phyloP scores from a whole-genome alignment of 805 yeast species.

The Metschnikowia dekortorum region DNA sequence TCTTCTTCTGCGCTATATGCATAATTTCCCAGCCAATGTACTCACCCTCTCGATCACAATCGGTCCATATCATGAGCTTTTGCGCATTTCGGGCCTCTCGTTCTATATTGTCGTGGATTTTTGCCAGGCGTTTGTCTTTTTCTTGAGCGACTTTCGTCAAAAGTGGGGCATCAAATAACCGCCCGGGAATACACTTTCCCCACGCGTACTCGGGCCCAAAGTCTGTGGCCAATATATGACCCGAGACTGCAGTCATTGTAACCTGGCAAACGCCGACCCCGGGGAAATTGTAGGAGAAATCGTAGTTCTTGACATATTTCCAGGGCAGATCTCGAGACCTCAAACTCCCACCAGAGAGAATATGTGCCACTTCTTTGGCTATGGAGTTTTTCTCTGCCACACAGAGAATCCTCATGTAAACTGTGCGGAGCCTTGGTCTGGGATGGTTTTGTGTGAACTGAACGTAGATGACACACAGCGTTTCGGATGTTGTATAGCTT shows the following conservation, averaged over 20 bases:
- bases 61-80: constrained; percentile 91
- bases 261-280: constrained; percentile 63
- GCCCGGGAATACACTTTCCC: constrained; percentile 62
- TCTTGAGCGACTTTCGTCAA: constrained; percentile 34
- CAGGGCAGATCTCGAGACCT: constrained; percentile 45
- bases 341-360: constrained; percentile 69
- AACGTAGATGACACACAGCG: background rate
- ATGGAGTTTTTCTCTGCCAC: constrained; percentile 98
- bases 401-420: constrained; percentile 69
- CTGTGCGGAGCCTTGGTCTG: background rate
- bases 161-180: constrained; percentile 69
- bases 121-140: constrained; percentile 24
- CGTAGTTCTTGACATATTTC: constrained; percentile 75
- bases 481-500: background rate
- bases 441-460: background rate
- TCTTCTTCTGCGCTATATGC: constrained; percentile 57
- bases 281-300: constrained; percentile 65
- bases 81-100: constrained; percentile 58
- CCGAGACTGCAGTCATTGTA: constrained; percentile 89
- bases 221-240: constrained; percentile 69
- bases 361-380: constrained; percentile 74
- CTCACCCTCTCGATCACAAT: constrained; percentile 49
- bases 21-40: constrained; percentile 43
- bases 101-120: constrained; percentile 61
- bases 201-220: constrained; percentile 60